Percentiles rank a stretch among this genome's conserved stretches.
phyloP scores from a whole-genome alignment of 805 yeast species.

The Cyberlindnera suaveolens region DNA sequence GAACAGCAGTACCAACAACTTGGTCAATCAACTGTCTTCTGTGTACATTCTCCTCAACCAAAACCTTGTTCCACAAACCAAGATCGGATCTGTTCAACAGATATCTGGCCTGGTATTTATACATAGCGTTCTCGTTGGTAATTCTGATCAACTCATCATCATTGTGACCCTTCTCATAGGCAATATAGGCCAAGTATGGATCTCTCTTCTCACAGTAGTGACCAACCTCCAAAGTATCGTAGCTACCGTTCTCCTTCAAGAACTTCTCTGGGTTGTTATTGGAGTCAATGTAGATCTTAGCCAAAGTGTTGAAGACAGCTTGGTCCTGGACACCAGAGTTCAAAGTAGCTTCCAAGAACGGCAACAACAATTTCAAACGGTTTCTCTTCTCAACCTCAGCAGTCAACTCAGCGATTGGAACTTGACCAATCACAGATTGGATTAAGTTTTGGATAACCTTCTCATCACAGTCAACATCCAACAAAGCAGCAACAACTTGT shows the following conservation, averaged over 20 bases:
- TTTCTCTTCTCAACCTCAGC: constrained; percentile 95
- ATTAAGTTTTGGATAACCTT: constrained; percentile 72
- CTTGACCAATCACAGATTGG: constrained; percentile 86
- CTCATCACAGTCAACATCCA: constrained; percentile 98
- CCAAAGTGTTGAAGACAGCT: constrained; percentile 90
- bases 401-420: constrained; percentile 84
- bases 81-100: constrained; percentile 83
- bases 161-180: constrained; percentile 91
- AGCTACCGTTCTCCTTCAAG: constrained; percentile 81
- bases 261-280: constrained; percentile 97
- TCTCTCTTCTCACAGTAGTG: constrained; percentile 98
- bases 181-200: constrained; percentile 95
- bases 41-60: constrained; percentile 70
- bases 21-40: constrained; percentile 91
- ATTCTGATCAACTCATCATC: constrained; percentile 85
- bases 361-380: constrained; percentile 83
- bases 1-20: constrained; percentile 92
- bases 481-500: constrained; percentile 90
- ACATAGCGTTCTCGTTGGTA: constrained; percentile 97
- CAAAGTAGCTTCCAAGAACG: constrained; percentile 86
- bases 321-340: constrained; percentile 81
- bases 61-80: constrained; percentile 74
- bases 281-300: constrained; percentile 95
- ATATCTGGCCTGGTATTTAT: constrained; percentile 98
- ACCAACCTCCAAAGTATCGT: constrained; percentile 94